phyloP scores from a whole-genome alignment of 1,284 basidiomycete genomes.

The Sphagnurus paluster region DNA sequence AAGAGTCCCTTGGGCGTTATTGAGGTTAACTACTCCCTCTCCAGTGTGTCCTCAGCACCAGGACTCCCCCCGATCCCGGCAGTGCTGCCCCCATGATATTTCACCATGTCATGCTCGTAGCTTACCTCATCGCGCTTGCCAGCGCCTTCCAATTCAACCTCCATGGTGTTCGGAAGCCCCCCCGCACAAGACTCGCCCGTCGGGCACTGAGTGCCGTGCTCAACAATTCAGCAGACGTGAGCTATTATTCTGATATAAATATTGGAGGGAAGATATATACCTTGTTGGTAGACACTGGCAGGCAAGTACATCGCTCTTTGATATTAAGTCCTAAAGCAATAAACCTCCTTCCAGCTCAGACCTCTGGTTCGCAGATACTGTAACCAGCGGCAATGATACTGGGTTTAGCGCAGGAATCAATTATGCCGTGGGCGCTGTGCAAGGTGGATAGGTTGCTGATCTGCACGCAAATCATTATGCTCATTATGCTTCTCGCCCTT shows the following conservation, averaged over 20 bases:
- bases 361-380: conserved; percentile 54
- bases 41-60: conserved; percentile 1
- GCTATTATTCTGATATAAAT: conserved; percentile 53
- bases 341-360: conserved; percentile 45
- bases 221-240: conserved; percentile 44
- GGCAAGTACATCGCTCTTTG: conserved; percentile 36
- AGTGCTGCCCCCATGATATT: conserved; percentile 12
- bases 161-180: conserved; percentile 13
- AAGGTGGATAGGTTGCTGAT: conserved; percentile 33
- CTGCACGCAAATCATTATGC: conserved; percentile 2
- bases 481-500: conserved; percentile 1
- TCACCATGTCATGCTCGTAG: conserved; percentile 5
- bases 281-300: conserved; percentile 68
- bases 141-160: conserved; percentile 16
- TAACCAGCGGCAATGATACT: conserved; percentile 42
- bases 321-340: neutral
- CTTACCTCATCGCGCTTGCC: conserved; percentile 9
- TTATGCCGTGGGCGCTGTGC: conserved; percentile 52
- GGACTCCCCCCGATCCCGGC: neutral
- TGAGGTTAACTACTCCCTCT: neutral
- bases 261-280: conserved; percentile 49
- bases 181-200: neutral
- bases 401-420: conserved; percentile 42
- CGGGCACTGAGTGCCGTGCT: conserved; percentile 23
- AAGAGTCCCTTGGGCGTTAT: neutral